These are phyloP conservation scores for Blastocystis sp. DNA, from an alignment of 352 stramenopile genomes.

Conservation along the genomic window DNA sequence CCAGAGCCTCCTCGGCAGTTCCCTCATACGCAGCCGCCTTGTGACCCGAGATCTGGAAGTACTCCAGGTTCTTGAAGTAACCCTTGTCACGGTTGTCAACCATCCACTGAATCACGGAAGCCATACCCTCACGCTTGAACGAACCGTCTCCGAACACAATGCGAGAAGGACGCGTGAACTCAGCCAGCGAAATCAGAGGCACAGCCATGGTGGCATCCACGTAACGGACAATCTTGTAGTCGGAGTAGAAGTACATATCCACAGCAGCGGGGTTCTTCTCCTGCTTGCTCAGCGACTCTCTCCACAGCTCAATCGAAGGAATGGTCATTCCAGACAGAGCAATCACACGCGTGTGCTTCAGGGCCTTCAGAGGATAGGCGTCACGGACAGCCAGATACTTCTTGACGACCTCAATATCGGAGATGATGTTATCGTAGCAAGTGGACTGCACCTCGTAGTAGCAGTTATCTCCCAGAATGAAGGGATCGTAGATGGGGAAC, in stretches of 20 bases:
- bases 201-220: not conserved
- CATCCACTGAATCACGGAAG: not conserved
- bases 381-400: not conserved
- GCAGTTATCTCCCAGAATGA: conserved; percentile 30
- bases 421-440: not conserved
- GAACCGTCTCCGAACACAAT: not conserved
- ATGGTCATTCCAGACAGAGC: not conserved
- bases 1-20: no score
- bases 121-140: not conserved
- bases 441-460: not conserved
- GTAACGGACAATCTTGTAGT: not conserved
- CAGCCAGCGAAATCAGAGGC: not conserved
- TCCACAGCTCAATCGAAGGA: not conserved
- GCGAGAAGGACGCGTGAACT: not conserved
- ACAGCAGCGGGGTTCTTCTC: not conserved
- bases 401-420: not conserved
- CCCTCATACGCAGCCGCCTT: no score
- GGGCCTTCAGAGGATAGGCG: not conserved
- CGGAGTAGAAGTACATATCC: not conserved
- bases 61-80: not conserved
- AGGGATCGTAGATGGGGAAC: conserved; percentile 30
- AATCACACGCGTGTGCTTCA: conserved; percentile 14
- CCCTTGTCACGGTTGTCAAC: not conserved
- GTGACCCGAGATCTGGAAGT: not conserved
- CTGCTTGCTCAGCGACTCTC: not conserved